Evolutionary conservation across 495 filamentous ascomycete species (phyloP), one percentile per base, ranked within the genome.

Genomic region (Neurospora terricola): DNA sequence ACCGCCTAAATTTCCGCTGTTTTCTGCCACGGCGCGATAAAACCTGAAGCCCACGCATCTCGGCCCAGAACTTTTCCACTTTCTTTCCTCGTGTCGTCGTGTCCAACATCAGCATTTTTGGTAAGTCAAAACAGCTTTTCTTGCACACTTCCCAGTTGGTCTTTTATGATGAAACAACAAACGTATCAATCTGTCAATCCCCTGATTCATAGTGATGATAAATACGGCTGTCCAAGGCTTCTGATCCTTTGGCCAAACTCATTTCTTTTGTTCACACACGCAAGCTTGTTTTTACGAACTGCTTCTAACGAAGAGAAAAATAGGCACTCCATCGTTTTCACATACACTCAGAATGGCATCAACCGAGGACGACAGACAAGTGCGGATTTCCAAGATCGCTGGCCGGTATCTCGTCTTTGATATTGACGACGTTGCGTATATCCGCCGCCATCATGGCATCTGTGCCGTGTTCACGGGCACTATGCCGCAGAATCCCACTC

Each of bases 321-420:
- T 48, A 62, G 69, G 16, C 37, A 73, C 54, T 34, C 27, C 27
- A 9, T 34, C 27, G 23, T 72, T 38, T 21, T 43, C 23, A 66
- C 71, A 39, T 54, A 75, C 76, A 62, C 27, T 62, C 54, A 27
- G 39, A 21, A 78, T 83, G 80, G 74, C 77, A n/a, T 72, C 78
- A 37, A 54, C 73, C 11, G 69, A 48, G 70, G 38, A 72, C 38
- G 73, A 75, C 69, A 77, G 81, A 73, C 77, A 77, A 45, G 82
- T 98, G 74, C 91, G 94, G 71, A 96, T 99, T 79, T 96, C 91
- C 76, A 87, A 88, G 81, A 88, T 97, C 73, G 88, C 90, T 30
- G 88, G 90, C 77, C 91, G 91, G 79, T 97, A 96, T 83, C 88
- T 97, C 73, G 86, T 98, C 76, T 98, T 96, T 84, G 93, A 95